A percentile compares a stretch with the other conserved stretches of the same genome.
Conservation (phyloP, 2,329 filamentous ascomycete genomes). For the Colletotrichum euphorbiae region DNA sequence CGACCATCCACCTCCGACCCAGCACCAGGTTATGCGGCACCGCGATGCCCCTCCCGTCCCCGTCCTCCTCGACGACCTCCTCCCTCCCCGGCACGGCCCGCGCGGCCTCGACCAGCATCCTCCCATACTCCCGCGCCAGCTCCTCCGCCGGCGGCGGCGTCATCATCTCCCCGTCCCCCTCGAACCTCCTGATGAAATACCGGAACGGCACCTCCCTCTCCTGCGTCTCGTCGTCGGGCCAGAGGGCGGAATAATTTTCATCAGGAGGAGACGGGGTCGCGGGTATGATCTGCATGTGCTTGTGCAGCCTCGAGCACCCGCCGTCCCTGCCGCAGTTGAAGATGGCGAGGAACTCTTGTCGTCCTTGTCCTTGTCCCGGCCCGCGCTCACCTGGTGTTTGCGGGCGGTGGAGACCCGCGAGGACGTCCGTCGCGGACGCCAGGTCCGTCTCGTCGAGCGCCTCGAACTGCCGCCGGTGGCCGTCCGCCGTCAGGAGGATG, state of each 20-base stretch:
- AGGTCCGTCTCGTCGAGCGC: conserved; percentile 54
- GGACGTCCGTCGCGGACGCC: conserved; percentile 44
- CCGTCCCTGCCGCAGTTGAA: conserved; percentile 60
- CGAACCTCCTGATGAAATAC: conserved; percentile 49
- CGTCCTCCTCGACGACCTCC: conserved; percentile 11
- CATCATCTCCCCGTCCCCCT: background rate
- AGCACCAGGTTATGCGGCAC: conserved; percentile 60
- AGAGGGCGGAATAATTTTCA: conserved; percentile 43
- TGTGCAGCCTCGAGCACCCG: conserved; percentile 61
- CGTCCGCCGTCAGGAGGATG: conserved; percentile 59
- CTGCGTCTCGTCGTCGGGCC: conserved; percentile 41
- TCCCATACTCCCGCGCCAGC: conserved; percentile 44
- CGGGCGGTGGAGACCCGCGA: background rate
- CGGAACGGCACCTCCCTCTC: conserved; percentile 49
- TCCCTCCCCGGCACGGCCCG: conserved; percentile 24
- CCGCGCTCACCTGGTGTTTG: conserved; percentile 35
- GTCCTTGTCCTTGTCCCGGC: background rate
- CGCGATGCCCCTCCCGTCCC: conserved; percentile 27
- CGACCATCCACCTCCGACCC: conserved; percentile 57
- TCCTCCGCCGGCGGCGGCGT: conserved; percentile 5
- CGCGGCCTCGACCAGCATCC: conserved; percentile 43
- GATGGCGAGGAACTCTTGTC: conserved; percentile 52
- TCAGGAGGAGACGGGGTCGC: conserved; percentile 36
- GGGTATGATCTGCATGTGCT: conserved; percentile 60
- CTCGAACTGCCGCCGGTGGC: conserved; percentile 59